Evolutionary conservation across 306 rosid species (phyloP).

Genomic region (Sicyos edulis): DNA sequence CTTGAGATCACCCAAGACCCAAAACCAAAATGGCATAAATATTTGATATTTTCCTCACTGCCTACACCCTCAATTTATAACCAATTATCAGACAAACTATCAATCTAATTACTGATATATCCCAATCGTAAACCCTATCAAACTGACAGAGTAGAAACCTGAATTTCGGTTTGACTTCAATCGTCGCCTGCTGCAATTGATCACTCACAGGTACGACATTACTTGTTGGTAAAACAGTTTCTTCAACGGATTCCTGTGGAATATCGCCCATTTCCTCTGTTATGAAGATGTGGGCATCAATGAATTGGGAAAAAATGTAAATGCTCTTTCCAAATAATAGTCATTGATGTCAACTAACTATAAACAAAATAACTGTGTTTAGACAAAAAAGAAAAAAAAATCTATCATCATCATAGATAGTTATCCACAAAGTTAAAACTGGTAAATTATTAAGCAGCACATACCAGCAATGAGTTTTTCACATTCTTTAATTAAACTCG

Average conservation of each 20-base stretch:
- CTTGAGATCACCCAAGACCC: too few species aligned
- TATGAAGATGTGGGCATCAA: slow-evolving; percentile 25
- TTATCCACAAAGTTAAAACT: slow-evolving; percentile 7
- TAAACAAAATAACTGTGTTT: not conserved
- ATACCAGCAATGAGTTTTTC: slow-evolving; percentile 60
- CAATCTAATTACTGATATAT: too few species aligned
- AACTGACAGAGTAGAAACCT: slow-evolving; percentile 37
- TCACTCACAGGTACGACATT: slow-evolving; percentile 32
- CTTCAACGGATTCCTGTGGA: slow-evolving; percentile 28
- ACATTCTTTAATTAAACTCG: slow-evolving; percentile 54
- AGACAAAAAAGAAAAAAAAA: not conserved
- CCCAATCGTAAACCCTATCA: too few species aligned
- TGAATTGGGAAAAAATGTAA: slow-evolving; percentile 17
- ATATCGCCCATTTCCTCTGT: slow-evolving; percentile 53
- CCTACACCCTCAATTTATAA: too few species aligned
- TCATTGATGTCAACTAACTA: not conserved
- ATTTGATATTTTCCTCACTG: too few species aligned
- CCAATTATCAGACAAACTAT: too few species aligned
- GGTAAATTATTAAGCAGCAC: slow-evolving; percentile 17
- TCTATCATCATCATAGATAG: not conserved
- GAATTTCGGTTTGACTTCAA: slow-evolving; percentile 54
- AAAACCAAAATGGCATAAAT: too few species aligned
- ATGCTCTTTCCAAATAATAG: slow-evolving; percentile 7
- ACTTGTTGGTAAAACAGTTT: slow-evolving; percentile 23
- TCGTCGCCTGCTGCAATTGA: slow-evolving; percentile 27